These are phyloP conservation scores for Emericellopsis terricola DNA, from an alignment of 495 filamentous ascomycete genomes.

Conservation along the genomic window DNA sequence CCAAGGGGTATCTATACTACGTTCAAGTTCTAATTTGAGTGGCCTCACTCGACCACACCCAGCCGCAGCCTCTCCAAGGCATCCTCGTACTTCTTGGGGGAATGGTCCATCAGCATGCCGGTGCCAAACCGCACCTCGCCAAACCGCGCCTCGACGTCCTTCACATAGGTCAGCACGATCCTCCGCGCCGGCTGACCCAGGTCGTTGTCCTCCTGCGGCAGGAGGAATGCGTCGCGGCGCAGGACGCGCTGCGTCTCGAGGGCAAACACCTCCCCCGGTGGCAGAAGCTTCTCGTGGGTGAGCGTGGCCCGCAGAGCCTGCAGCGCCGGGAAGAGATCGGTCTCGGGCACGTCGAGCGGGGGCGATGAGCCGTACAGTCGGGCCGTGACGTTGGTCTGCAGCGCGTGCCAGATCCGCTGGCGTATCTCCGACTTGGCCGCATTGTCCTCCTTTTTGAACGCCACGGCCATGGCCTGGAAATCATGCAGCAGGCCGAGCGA, in stretches of 20 bases:
- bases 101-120: slow-evolving; percentile 61
- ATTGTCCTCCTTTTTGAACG: slow-evolving; percentile 52
- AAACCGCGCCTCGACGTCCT: slow-evolving; percentile 49
- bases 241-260: slow-evolving; percentile 45
- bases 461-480: slow-evolving; percentile 49
- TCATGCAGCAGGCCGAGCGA: slow-evolving; percentile 62
- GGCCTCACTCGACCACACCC: slow-evolving; percentile 10
- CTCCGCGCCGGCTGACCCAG: slow-evolving; percentile 44
- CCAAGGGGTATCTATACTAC: no score
- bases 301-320: slow-evolving; percentile 49
- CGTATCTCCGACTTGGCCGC: slow-evolving; percentile 48
- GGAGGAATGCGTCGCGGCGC: slow-evolving; percentile 35
- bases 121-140: slow-evolving; percentile 52
- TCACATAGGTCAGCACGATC: slow-evolving; percentile 45
- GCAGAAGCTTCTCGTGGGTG: slow-evolving; percentile 50
- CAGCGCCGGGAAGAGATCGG: slow-evolving; percentile 55
- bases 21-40: no score
- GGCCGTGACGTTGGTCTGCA: slow-evolving; percentile 27
- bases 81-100: slow-evolving; percentile 55
- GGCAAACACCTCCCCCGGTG: slow-evolving; percentile 61
- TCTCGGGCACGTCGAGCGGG: slow-evolving; percentile 15
- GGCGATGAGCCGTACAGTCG: slow-evolving; percentile 19
- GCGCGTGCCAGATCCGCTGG: slow-evolving; percentile 42
- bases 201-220: slow-evolving; percentile 15
- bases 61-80: slow-evolving; percentile 18